Evolutionary conservation across 192 early-diverging fungal species (phyloP).

Genomic region (Backusella morwellensis): DNA sequence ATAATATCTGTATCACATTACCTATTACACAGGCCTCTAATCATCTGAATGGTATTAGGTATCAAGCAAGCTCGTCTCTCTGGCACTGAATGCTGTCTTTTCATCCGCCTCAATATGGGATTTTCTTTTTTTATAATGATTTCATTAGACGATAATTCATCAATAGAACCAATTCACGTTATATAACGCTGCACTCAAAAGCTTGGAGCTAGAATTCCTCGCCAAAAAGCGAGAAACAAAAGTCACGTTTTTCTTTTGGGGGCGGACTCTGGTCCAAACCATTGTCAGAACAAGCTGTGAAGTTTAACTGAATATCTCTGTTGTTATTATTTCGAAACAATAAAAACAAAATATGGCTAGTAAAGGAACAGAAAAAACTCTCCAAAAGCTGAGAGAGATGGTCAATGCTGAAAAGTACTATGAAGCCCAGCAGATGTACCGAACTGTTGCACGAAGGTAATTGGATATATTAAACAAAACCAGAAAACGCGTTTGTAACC

Average conservation of each 20-base stretch:
- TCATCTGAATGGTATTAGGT: too few relatives aligned
- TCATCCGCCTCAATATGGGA: too few relatives aligned
- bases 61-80: too few relatives aligned
- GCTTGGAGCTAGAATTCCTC: too few relatives aligned
- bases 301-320: neutral
- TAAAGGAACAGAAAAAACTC: conserved; percentile 61
- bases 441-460: conserved; percentile 82
- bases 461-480: conserved; percentile 14
- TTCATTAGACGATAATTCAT: too few relatives aligned
- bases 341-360: conserved; percentile 12
- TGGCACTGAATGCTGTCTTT: too few relatives aligned
- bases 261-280: neutral
- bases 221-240: neutral
- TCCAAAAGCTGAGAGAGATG: conserved; percentile 65
- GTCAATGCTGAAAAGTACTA: conserved; percentile 86
- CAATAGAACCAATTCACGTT: too few relatives aligned
- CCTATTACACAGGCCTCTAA: too few relatives aligned
- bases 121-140: too few relatives aligned
- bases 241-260: neutral
- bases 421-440: conserved; percentile 97
- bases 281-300: neutral
- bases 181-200: too few relatives aligned
- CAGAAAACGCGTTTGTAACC: neutral
- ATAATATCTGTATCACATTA: too few relatives aligned
- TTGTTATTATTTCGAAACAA: neutral